Conservation (phyloP, 495 filamentous ascomycete genomes). For the Mytilinidion resinicola region DNA sequence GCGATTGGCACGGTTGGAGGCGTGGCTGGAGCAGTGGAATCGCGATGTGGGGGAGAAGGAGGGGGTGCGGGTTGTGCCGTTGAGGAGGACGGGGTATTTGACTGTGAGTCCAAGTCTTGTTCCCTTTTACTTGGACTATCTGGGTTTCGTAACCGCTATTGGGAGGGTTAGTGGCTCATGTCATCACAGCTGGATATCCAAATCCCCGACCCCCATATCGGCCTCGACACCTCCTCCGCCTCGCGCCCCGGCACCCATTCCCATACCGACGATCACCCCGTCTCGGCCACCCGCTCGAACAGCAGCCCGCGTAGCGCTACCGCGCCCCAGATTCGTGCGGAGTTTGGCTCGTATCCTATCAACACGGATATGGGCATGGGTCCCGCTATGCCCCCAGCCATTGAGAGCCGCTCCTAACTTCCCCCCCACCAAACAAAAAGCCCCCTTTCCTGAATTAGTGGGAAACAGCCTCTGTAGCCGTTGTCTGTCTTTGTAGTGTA, state of each 20-base stretch:
- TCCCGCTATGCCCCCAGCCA: too few relatives aligned
- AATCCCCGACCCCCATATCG: slow-evolving; percentile 73
- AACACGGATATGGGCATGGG: too few relatives aligned
- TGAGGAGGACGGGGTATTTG: slow-evolving; percentile 83
- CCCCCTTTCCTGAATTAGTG: too few relatives aligned
- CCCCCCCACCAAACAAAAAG: too few relatives aligned
- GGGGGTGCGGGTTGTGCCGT: slow-evolving; percentile 62
- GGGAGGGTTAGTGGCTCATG: slow-evolving; percentile 15
- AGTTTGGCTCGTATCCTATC: slow-evolving; percentile 11
- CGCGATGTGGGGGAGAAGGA: slow-evolving; percentile 49
- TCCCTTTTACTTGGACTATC: background rate
- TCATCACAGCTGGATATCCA: slow-evolving; percentile 63
- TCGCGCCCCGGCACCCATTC: slow-evolving; percentile 5
- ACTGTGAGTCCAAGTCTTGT: slow-evolving; percentile 51
- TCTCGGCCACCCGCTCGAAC: slow-evolving; percentile 5
- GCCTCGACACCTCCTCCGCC: slow-evolving; percentile 28
- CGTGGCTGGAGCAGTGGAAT: slow-evolving; percentile 79
- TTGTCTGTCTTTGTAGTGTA: too few relatives aligned
- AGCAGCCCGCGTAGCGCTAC: slow-evolving; percentile 4
- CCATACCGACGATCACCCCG: background rate
- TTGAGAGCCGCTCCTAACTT: too few relatives aligned
- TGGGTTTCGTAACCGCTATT: background rate
- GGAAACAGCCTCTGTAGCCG: too few relatives aligned
- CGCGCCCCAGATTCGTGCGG: slow-evolving; percentile 5
- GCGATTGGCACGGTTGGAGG: slow-evolving; percentile 60